Percentiles rank a stretch among this genome's conserved stretches.
phyloP scores from a whole-genome alignment of 305 asterid genomes.

The Plantago coronopus region DNA sequence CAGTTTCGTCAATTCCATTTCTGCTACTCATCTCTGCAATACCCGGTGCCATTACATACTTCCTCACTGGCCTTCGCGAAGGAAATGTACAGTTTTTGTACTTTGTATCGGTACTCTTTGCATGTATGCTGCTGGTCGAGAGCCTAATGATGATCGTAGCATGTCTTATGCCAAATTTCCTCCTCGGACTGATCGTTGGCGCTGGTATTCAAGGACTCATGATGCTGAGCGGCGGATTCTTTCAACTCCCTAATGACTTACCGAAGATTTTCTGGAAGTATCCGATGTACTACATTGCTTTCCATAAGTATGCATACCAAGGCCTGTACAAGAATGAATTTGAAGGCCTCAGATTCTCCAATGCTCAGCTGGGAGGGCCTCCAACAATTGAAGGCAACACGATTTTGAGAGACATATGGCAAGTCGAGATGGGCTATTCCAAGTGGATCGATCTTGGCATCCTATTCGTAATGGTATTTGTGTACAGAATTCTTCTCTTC shows the following conservation, averaged over 20 bases:
- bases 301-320: constrained; percentile 53
- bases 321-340: constrained; percentile 60
- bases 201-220: constrained; percentile 61
- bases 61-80: constrained; percentile 38
- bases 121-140: constrained; percentile 59
- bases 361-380: constrained; percentile 14
- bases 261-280: constrained; percentile 57
- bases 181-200: constrained; percentile 46
- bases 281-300: constrained; percentile 52
- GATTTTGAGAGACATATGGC: constrained; percentile 42
- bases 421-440: constrained; percentile 48
- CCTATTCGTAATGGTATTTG: constrained; percentile 42
- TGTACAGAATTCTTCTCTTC: constrained; percentile 42
- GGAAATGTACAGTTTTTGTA: constrained; percentile 30
- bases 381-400: constrained; percentile 37
- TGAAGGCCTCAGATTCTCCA: constrained; percentile 29
- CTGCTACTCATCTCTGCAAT: constrained; percentile 41
- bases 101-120: constrained; percentile 39
- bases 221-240: constrained; percentile 60
- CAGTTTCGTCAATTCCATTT: constrained; percentile 51
- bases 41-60: constrained; percentile 53
- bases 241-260: constrained; percentile 49
- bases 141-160: constrained; percentile 71
- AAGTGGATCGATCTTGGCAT: constrained; percentile 58
- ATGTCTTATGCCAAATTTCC: constrained; percentile 53